phyloP scores from a whole-genome alignment of 2,329 filamentous ascomycete species.

The Tolypocladium capitatum region DNA sequence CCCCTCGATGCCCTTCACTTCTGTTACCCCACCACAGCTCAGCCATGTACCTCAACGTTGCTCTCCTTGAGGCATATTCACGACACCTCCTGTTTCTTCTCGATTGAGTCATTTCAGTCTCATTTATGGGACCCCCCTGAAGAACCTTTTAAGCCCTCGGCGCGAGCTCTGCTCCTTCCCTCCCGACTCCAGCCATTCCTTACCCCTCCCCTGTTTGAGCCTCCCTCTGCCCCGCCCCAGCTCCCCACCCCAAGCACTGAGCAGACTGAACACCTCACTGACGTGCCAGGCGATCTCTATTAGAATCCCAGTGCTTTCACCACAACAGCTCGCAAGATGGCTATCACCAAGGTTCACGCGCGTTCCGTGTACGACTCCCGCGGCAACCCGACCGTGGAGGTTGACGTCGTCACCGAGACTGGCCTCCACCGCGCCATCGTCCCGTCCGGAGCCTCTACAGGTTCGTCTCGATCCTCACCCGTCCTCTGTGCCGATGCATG shows the following conservation, averaged over 20 bases:
- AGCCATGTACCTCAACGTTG: neutral
- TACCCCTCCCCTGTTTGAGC: conserved; percentile 1
- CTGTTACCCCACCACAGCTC: conserved; percentile 7
- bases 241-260: neutral
- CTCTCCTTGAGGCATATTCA: conserved; percentile 1
- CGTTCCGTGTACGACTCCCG: conserved; percentile 98
- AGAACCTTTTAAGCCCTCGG: neutral
- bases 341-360: conserved; percentile 80
- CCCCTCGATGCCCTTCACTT: neutral
- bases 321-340: conserved; percentile 49
- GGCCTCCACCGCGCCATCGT: conserved; percentile 96
- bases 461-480: conserved; percentile 35
- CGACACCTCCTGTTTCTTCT: neutral
- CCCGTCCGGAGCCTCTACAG: conserved; percentile 90
- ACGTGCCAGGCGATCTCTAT: neutral
- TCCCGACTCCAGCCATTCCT: conserved; percentile 1
- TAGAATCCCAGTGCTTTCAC: neutral
- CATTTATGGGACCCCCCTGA: neutral
- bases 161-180: neutral
- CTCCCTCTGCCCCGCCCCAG: conserved; percentile 1
- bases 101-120: neutral
- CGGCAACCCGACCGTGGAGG: conserved; percentile 95
- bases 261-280: neutral
- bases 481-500: conserved; percentile 8
- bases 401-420: conserved; percentile 91